Percentiles rank a stretch among this genome's conserved stretches.
These are phyloP conservation scores for Xylaria intraflava DNA, from an alignment of 495 filamentous ascomycete genomes.

Conservation along the genomic window DNA sequence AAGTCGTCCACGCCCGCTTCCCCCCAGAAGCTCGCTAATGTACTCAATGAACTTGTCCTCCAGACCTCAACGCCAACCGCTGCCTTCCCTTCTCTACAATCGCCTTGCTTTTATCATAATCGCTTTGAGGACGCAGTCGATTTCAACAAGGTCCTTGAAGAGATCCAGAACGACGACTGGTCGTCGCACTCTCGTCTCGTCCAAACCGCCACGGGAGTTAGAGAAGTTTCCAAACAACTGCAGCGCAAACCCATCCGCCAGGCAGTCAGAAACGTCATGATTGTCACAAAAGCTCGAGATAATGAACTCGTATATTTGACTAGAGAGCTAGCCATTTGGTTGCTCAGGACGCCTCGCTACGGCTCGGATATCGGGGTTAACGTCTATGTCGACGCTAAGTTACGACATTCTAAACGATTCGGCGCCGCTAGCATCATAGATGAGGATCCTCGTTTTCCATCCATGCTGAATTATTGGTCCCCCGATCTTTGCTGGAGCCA, in stretches of 20 bases:
- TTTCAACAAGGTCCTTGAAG: slow-evolving; percentile 88
- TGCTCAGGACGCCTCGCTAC: slow-evolving; percentile 77
- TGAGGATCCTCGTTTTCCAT: slow-evolving; percentile 60
- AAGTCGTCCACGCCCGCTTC: slow-evolving; percentile 40
- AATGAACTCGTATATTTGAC: slow-evolving; percentile 82
- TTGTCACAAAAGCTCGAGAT: slow-evolving; percentile 92
- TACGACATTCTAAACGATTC: slow-evolving; percentile 81
- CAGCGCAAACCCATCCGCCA: slow-evolving; percentile 82
- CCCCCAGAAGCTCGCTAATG: slow-evolving; percentile 58
- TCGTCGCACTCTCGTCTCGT: slow-evolving; percentile 87
- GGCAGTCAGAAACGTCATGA: slow-evolving; percentile 86
- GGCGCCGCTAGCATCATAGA: slow-evolving; percentile 65
- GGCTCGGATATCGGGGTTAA: slow-evolving; percentile 73
- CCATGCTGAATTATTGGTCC: slow-evolving; percentile 88
- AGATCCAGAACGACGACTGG: slow-evolving; percentile 83
- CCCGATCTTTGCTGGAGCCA: slow-evolving; percentile 85
- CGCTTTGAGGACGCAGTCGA: slow-evolving; percentile 94
- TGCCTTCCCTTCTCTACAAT: slow-evolving; percentile 64
- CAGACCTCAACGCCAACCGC: slow-evolving; percentile 50
- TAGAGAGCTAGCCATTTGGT: slow-evolving; percentile 76
- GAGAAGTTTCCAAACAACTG: slow-evolving; percentile 90
- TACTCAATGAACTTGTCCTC: slow-evolving; percentile 55
- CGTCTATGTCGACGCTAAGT: slow-evolving; percentile 90
- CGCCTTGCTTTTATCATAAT: slow-evolving; percentile 95
- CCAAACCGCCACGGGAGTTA: slow-evolving; percentile 88